Base-by-base conservation (phyloP, 306 rosid species). In the Purshia tridentata region DNA sequence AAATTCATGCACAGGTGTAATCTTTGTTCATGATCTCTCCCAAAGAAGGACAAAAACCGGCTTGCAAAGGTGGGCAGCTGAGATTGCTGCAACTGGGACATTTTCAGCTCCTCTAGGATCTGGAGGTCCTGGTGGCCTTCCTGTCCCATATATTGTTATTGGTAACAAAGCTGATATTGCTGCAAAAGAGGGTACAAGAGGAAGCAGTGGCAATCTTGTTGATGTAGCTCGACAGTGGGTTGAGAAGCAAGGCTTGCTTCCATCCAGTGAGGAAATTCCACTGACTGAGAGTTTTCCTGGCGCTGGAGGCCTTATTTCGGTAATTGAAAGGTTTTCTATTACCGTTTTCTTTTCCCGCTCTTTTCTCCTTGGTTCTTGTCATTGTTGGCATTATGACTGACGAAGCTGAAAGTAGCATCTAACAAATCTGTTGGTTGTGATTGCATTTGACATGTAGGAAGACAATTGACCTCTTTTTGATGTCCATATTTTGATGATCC, bases 191-290 rank as follows among this genome's bases (percentile, higher is more conserved):
- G 97, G 97, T 77, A 81, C 87, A 23, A 74, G 88, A 80, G 98
- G 89, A 86, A 95, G 99, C 81, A 90, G 90, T 68, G 99, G 99
- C 29, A 95, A 91, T 88, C 98, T 95, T 78, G 98, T 95, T 78
- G 99, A 95, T 16, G 98, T 55, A 75, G 99, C 99, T 76, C 99
- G 98, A 57, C 99, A 91, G 52, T 95, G 99, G 99, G 99, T 91
- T 22, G 99, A 91, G 85, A 95, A 91, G 89, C 98, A 95, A 86
- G 99, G 99, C 79, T 81, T 95, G 80, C 96, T 95, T 77, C 90
- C 97, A 58, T 87, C 94, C 81, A 95, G 96, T 65, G 98, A 95
- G 83, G 99, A 95, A 82, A 94, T 95, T 83, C 99, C 99, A 6
- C 80, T 95, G 82, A 90, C 97, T 11, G 99, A 91, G 76, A 86